phyloP scores from a whole-genome alignment of 1,284 basidiomycete species.

The Puccinia polysora region DNA sequence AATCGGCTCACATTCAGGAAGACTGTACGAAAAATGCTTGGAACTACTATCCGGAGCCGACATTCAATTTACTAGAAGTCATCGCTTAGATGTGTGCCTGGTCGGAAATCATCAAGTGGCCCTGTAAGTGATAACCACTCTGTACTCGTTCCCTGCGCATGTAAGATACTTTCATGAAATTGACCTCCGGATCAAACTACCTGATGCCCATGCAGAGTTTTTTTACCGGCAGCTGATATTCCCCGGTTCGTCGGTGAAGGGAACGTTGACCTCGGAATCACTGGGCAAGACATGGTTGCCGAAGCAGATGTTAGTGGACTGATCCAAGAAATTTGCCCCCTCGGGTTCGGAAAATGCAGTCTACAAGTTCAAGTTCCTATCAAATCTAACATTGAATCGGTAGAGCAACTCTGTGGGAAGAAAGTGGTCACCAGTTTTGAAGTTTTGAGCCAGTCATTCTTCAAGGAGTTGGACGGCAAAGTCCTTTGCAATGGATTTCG shows the following conservation, averaged over 20 bases:
- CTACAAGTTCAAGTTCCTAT: slow-evolving; percentile 95
- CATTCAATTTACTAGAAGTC: slow-evolving; percentile 75
- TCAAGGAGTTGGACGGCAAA: slow-evolving; percentile 54
- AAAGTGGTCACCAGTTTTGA: slow-evolving; percentile 93
- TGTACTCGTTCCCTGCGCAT: neutral
- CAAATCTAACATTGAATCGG: slow-evolving; percentile 63
- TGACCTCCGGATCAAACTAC: slow-evolving; percentile 91
- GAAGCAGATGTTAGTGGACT: slow-evolving; percentile 74
- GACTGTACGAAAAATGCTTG: slow-evolving; percentile 87
- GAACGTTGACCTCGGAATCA: slow-evolving; percentile 84
- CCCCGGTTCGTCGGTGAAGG: slow-evolving; percentile 98
- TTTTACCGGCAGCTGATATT: slow-evolving; percentile 94
- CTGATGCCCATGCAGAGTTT: slow-evolving; percentile 94
- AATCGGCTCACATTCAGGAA: slow-evolving; percentile 57
- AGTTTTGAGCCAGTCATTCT: slow-evolving; percentile 75
- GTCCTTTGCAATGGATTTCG: neutral
- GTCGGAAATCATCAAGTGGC: slow-evolving; percentile 12
- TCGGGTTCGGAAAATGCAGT: slow-evolving; percentile 90
- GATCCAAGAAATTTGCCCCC: slow-evolving; percentile 73
- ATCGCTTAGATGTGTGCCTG: slow-evolving; percentile 7
- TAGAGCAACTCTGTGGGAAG: slow-evolving; percentile 79
- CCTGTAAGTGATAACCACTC: neutral
- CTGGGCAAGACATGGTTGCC: slow-evolving; percentile 93
- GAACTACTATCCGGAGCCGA: slow-evolving; percentile 84
- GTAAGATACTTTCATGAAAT: slow-evolving; percentile 62